Conservation (phyloP, 2,329 filamentous ascomycete species). For the Fusarium sp. region DNA sequence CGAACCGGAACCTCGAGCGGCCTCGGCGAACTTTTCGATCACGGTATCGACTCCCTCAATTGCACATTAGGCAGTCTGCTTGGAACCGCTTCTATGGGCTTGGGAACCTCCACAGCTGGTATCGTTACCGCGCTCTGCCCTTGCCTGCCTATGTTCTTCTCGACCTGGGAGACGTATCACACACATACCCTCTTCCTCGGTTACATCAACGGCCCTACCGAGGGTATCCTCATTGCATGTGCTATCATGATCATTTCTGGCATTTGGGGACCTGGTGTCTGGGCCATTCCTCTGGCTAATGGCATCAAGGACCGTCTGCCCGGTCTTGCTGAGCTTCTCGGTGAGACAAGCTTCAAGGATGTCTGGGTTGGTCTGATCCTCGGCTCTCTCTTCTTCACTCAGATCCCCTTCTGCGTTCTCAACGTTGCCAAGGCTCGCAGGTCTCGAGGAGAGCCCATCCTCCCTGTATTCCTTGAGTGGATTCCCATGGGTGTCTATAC, state of each 20-base stretch:
- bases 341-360: conserved; percentile 82
- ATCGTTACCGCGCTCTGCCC: conserved; percentile 93
- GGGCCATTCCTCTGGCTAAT: conserved; percentile 79
- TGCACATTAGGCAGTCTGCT: conserved; percentile 93
- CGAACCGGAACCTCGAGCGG: conserved; percentile 95
- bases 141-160: conserved; percentile 98
- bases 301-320: conserved; percentile 69
- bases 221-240: conserved; percentile 91
- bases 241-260: conserved; percentile 88
- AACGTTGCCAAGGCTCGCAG: conserved; percentile 85
- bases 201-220: conserved; percentile 96
- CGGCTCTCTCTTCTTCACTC: conserved; percentile 73
- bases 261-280: conserved; percentile 88
- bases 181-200: conserved; percentile 97
- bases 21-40: conserved; percentile 96
- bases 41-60: conserved; percentile 98
- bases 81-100: conserved; percentile 92
- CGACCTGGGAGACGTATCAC: conserved; percentile 99
- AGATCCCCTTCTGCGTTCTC: conserved; percentile 89
- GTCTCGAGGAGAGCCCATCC: conserved; percentile 76
- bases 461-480: conserved; percentile 93
- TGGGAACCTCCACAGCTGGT: conserved; percentile 85
- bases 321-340: conserved; percentile 70
- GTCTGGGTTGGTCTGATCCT: conserved; percentile 84
- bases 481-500: conserved; percentile 89